These are phyloP conservation scores for Sarocladium strictum DNA, from an alignment of 2,329 filamentous ascomycete genomes.

Conservation along the genomic window DNA sequence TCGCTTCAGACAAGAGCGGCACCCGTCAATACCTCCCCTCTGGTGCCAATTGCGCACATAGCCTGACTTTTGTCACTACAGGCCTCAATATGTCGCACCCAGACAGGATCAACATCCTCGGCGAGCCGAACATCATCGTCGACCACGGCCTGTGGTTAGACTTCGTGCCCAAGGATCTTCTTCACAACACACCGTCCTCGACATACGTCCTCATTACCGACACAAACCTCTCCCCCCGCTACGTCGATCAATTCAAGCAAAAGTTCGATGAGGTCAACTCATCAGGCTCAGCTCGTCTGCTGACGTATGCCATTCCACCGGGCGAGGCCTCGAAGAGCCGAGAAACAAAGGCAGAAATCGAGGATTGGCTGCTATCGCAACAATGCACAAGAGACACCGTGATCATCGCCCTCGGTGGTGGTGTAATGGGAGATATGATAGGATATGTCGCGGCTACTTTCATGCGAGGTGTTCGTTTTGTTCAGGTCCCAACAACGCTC, in stretches of 20 bases:
- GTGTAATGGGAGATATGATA: slow-evolving; percentile 96
- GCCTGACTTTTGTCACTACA: slow-evolving; percentile 18
- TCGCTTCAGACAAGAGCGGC: background rate
- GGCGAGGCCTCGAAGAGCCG: slow-evolving; percentile 92
- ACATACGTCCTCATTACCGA: slow-evolving; percentile 97
- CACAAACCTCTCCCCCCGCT: slow-evolving; percentile 78
- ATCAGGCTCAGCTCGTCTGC: slow-evolving; percentile 52
- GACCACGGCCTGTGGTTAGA: slow-evolving; percentile 85
- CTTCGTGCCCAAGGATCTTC: slow-evolving; percentile 75
- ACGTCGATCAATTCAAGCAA: slow-evolving; percentile 68
- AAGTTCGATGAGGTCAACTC: slow-evolving; percentile 25
- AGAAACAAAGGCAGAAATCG: slow-evolving; percentile 89
- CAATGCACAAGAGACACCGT: slow-evolving; percentile 94
- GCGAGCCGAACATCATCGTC: slow-evolving; percentile 84
- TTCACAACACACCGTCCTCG: slow-evolving; percentile 62
- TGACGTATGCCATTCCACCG: slow-evolving; percentile 81
- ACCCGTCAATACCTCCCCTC: background rate
- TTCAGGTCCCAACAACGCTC: slow-evolving; percentile 92
- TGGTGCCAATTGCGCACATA: slow-evolving; percentile 2
- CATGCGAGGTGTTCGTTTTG: slow-evolving; percentile 94
- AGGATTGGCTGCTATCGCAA: slow-evolving; percentile 92
- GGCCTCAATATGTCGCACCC: slow-evolving; percentile 28
- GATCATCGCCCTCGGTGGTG: slow-evolving; percentile 88
- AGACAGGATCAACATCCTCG: slow-evolving; percentile 71
- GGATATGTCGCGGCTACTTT: slow-evolving; percentile 97